Conservation (phyloP, 805 yeast species). For the Candida krabiensis region DNA sequence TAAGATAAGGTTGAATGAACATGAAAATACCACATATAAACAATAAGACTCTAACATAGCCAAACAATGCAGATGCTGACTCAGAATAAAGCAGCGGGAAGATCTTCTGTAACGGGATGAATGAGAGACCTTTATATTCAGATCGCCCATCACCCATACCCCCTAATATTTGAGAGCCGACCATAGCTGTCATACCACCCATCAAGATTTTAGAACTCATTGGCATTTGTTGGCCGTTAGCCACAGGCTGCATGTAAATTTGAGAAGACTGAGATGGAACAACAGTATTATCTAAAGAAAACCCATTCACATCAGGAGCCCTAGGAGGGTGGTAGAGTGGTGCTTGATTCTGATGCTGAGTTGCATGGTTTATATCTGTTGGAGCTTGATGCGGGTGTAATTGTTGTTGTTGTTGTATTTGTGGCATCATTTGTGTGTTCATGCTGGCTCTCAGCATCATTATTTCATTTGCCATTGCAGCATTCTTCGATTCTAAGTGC, state of each 20-base stretch:
- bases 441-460: conserved; percentile 39
- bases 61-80: conserved; percentile 9
- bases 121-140: conserved; percentile 26
- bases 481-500: conserved; percentile 65
- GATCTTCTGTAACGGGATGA: conserved; percentile 24
- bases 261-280: conserved; percentile 1
- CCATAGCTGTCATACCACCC: conserved; percentile 36
- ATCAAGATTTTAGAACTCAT: conserved; percentile 28
- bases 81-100: conserved; percentile 26
- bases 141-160: conserved; percentile 7
- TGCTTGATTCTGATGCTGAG: conserved; percentile 1
- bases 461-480: conserved; percentile 50
- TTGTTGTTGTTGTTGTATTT: conserved; percentile 7
- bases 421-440: conserved; percentile 13
- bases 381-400: conserved; percentile 3
- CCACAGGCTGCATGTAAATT: conserved; percentile 1
- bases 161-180: conserved; percentile 32
- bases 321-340: conserved; percentile 8
- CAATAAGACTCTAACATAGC: conserved; percentile 15
- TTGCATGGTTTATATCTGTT: not conserved
- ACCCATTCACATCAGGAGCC: conserved; percentile 7
- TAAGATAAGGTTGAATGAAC: conserved; percentile 14
- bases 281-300: conserved; percentile 3
- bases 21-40: conserved; percentile 23
- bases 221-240: conserved; percentile 15